Evolutionary conservation across 768 basidiomycete species (phyloP).

Genomic region (Nevesoporus exiguus): DNA sequence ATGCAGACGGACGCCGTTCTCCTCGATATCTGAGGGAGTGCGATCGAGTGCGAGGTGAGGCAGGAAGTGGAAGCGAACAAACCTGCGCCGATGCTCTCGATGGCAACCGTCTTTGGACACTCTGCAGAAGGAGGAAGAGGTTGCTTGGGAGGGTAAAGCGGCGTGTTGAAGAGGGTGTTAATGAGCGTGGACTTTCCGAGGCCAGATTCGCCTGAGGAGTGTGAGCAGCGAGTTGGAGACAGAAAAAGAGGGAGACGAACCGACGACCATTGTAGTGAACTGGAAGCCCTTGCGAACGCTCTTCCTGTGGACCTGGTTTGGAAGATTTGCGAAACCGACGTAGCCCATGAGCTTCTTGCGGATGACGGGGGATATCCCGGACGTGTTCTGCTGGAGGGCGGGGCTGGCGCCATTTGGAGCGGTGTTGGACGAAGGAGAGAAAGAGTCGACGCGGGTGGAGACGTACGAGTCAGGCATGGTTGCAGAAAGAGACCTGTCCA

Average conservation of each 20-base stretch:
- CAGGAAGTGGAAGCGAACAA: constrained; percentile 15
- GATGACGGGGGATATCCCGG: constrained; percentile 39
- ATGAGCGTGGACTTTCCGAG: constrained; percentile 98
- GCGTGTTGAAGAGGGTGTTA: constrained; percentile 98
- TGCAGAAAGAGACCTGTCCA: constrained; percentile 20
- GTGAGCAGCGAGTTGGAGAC: constrained; percentile 3
- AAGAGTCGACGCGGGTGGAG: constrained; percentile 62
- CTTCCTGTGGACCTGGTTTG: constrained; percentile 99
- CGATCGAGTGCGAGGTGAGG: constrained; percentile 11
- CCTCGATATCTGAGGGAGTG: constrained; percentile 83
- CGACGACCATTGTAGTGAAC: constrained; percentile 98
- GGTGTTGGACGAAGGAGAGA: constrained; percentile 52
- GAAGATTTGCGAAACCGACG: constrained; percentile 95
- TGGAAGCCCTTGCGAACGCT: constrained; percentile 98
- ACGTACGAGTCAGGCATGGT: constrained; percentile 73
- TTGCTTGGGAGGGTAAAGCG: constrained; percentile 87
- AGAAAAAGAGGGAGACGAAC: constrained; percentile 48
- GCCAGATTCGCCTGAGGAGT: constrained; percentile 82
- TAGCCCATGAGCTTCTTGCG: constrained; percentile 96
- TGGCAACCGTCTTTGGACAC: constrained; percentile 88
- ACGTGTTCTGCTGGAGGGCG: constrained; percentile 43
- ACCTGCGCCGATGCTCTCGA: constrained; percentile 99
- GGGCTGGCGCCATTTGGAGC: constrained; percentile 61
- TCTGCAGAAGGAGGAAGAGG: constrained; percentile 83
- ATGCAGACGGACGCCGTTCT: constrained; percentile 94